These are phyloP conservation scores for Fragaria iinumae DNA, from an alignment of 306 rosid species.

Conservation along the genomic window DNA sequence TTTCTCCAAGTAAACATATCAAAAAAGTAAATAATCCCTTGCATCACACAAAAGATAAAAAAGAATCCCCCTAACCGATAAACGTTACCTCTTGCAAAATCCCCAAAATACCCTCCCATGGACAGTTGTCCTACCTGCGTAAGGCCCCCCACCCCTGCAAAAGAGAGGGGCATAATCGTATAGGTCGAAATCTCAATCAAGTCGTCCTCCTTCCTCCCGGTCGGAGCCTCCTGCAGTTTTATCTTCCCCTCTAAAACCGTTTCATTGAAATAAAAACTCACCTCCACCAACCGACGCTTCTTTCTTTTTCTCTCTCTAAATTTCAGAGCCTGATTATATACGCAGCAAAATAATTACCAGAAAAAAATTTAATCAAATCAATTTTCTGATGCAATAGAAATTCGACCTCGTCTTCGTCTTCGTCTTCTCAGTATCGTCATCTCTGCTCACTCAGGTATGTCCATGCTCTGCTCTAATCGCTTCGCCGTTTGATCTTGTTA, in stretches of 20 bases:
- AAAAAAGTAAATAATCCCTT: not conserved
- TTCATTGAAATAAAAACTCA: not conserved
- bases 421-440: constrained; percentile 20
- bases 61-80: not conserved
- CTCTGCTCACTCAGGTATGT: constrained; percentile 36
- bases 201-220: constrained; percentile 9
- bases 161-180: not conserved
- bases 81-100: not conserved
- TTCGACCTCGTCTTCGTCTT: constrained; percentile 18
- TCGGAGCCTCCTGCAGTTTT: constrained; percentile 16
- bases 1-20: not conserved
- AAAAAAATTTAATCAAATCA: not conserved
- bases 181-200: constrained; percentile 8
- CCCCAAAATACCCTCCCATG: not conserved
- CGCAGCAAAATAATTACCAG: constrained; percentile 21
- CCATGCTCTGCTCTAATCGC: constrained; percentile 23
- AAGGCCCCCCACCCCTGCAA: not conserved
- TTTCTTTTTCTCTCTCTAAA: not conserved
- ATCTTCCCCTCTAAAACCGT: not conserved
- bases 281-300: constrained; percentile 10
- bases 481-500: constrained; percentile 24
- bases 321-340: constrained; percentile 4
- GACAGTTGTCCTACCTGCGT: not conserved
- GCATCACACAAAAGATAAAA: not conserved
- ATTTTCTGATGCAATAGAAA: constrained; percentile 17